Evolutionary conservation across 352 stramenopile genomes (phyloP).

Genomic region (Phytophthora pseudosyringae): DNA sequence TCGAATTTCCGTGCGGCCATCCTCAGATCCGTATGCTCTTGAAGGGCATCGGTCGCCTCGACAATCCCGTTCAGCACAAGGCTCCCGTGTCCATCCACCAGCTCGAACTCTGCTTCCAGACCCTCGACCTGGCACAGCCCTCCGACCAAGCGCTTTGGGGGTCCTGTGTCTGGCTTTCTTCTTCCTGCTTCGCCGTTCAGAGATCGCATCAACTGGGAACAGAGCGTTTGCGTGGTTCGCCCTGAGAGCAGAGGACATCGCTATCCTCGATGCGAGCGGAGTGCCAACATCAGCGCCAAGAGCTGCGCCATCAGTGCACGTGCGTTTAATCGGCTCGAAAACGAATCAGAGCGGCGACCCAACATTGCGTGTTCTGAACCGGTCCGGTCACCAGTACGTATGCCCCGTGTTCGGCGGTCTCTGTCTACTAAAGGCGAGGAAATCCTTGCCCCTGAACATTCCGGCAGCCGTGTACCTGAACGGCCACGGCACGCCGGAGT

Average conservation of each 20-base stretch:
- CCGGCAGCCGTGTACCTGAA: not conserved
- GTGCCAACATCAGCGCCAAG: not conserved
- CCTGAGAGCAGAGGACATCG: conserved; percentile 4
- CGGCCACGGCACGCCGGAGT: not conserved
- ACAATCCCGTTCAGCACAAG: conserved; percentile 9
- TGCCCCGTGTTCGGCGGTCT: conserved; percentile 7
- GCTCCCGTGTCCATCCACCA: conserved; percentile 1
- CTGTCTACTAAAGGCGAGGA: not conserved
- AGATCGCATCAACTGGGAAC: not conserved
- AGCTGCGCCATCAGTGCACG: not conserved
- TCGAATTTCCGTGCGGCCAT: conserved; percentile 1
- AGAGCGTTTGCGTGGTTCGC: conserved; percentile 3
- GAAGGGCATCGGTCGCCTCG: conserved; percentile 13
- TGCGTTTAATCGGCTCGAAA: conserved; percentile 3
- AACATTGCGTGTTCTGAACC: conserved; percentile 6
- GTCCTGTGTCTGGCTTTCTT: conserved; percentile 20
- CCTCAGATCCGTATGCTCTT: conserved; percentile 18
- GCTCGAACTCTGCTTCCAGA: conserved; percentile 3
- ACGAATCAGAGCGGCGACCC: conserved; percentile 7
- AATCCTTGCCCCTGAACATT: not conserved
- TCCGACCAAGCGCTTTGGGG: conserved; percentile 21
- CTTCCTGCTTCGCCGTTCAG: conserved; percentile 9
- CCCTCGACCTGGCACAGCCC: not conserved
- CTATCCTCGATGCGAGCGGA: not conserved
- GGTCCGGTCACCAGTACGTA: not conserved